Conservation (phyloP, 345 rosid species). For the Rhizophora mangle region DNA sequence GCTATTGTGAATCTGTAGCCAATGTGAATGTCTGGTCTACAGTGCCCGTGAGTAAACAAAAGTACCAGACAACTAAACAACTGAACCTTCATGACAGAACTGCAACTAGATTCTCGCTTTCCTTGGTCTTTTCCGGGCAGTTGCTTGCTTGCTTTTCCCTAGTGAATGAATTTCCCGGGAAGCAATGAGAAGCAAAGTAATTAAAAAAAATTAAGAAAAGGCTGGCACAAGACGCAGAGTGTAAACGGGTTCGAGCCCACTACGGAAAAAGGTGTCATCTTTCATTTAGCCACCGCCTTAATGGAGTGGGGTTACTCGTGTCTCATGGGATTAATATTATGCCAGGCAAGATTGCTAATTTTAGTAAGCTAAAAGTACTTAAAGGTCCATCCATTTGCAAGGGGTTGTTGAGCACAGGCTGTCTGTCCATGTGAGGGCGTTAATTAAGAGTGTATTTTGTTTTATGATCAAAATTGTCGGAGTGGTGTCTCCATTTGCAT, state of each 20-base stretch:
- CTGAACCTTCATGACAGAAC: conserved; percentile 31
- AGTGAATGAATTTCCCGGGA: conserved; percentile 1
- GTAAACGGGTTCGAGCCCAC: conserved; percentile 26
- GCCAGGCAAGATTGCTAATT: conserved; percentile 14
- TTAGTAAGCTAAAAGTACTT: not conserved
- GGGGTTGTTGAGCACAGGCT: conserved; percentile 36
- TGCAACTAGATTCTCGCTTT: not conserved
- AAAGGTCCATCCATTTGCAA: conserved; percentile 16
- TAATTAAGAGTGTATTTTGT: not conserved
- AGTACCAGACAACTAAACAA: conserved; percentile 25
- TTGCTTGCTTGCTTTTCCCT: not conserved
- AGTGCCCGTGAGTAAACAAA: conserved; percentile 23
- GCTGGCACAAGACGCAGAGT: conserved; percentile 23
- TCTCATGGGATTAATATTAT: conserved; percentile 7
- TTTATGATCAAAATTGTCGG: too few relatives aligned
- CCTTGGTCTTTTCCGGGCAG: not conserved
- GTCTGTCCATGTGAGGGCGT: conserved; percentile 42
- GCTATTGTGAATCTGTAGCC: conserved; percentile 53
- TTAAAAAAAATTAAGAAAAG: conserved; percentile 13
- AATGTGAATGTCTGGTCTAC: conserved; percentile 47
- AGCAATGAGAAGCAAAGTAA: conserved; percentile 14
- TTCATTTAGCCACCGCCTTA: conserved; percentile 21
- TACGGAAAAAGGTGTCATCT: conserved; percentile 32
- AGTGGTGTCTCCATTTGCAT: too few relatives aligned
- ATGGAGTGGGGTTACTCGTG: conserved; percentile 30